phyloP scores from a whole-genome alignment of 1,284 basidiomycete genomes.

The Sanghuangporus sanghuang region DNA sequence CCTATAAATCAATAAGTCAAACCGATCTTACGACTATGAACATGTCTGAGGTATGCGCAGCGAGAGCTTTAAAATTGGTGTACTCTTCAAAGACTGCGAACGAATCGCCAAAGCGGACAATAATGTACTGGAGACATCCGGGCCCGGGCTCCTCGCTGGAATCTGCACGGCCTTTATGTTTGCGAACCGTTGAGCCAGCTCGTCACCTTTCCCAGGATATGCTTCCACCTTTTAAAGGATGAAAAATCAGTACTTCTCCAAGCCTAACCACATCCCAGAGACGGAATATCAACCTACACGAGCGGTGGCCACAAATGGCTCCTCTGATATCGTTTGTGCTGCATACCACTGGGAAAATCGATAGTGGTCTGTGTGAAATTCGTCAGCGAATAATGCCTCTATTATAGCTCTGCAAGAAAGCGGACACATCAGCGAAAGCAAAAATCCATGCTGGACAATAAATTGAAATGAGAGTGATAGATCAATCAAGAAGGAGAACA shows the following conservation, averaged over 20 bases:
- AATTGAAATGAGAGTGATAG: too few relatives aligned
- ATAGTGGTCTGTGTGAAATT: too few relatives aligned
- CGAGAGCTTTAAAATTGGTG: background rate
- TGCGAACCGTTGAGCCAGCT: conserved; percentile 5
- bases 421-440: too few relatives aligned
- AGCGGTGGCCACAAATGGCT: background rate
- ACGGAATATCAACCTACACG: background rate
- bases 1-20: background rate
- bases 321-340: background rate
- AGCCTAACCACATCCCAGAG: too few relatives aligned
- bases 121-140: background rate
- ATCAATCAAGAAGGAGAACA: too few relatives aligned
- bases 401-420: too few relatives aligned
- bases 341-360: background rate
- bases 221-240: background rate
- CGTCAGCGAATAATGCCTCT: too few relatives aligned
- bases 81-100: conserved; percentile 10
- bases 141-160: conserved; percentile 10
- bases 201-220: conserved; percentile 6
- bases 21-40: background rate
- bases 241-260: background rate
- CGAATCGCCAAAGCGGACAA: conserved; percentile 3
- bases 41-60: background rate
- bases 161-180: conserved; percentile 8
- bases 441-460: too few relatives aligned